Evolutionary conservation across 257 asterid genomes (phyloP), one percentile per base, ranked within the genome.

Genomic region (Fraxinus americana): DNA sequence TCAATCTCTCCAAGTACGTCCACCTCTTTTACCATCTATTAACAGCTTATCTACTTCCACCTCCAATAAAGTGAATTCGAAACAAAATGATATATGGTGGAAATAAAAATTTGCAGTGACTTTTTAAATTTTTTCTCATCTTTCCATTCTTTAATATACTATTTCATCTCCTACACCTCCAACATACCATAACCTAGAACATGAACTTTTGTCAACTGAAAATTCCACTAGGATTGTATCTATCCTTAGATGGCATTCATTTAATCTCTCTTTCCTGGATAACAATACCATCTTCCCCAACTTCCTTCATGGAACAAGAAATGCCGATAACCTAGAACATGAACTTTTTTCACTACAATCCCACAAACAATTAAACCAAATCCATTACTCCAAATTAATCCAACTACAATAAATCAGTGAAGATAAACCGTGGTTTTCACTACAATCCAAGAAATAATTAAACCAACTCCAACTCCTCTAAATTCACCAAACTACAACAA

Each of bases 301-400:
- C 65, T 54, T 7, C 6, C 57, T 48, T 48, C n/a, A 48, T 48
- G 57, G 65, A 54, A 54, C 11, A 54, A 54, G 27, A 54, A 54
- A 2, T 63, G 34, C 17, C 32, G 27, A 25, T 25, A 25, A 25
- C 27, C 27, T 25, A 25, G 27, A 25, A 25, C 27, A 25, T 25
- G 27, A 25, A 25, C 27, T 25, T 25, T 25, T 25, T 25, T 96
- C 70, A 98, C 99, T 96, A 67, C 38, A 79, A 78, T 25, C 63
- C 30, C 68, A 63, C 32, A 78, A 71, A 25, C 23, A 59, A 50
- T 13, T 4, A n/a, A 54, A 50, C 59, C 59, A 50, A 50, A 52
- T 10, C 7, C 7, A 54, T 54, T 8, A 39, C 27, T n/a, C 66
- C 29, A 57, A 57, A 57, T 57, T 57, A 10, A n/a, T 21, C 48